A percentile compares a stretch with the other conserved stretches of the same genome.
These are phyloP conservation scores for Candida glucosophila DNA, from an alignment of 1,139 yeast species.

Conservation along the genomic window DNA sequence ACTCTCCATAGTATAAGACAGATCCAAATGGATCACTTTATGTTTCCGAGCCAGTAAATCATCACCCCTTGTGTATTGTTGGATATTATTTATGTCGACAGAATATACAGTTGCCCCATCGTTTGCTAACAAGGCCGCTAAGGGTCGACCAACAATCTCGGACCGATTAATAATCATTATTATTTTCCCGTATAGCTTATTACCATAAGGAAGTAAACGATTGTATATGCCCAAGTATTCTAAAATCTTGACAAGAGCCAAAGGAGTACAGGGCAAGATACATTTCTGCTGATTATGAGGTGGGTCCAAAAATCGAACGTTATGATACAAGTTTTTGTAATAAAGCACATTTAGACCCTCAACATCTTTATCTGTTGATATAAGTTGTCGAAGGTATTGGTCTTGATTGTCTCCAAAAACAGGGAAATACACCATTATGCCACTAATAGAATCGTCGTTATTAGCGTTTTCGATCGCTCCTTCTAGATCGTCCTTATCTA, in stretches of 20 bases:
- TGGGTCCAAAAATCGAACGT: conserved; percentile 73
- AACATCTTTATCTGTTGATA: conserved; percentile 81
- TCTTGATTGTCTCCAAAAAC: conserved; percentile 94
- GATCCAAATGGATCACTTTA: conserved; percentile 64
- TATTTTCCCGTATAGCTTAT: conserved; percentile 87
- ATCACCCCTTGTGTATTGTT: conserved; percentile 89
- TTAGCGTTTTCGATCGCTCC: conserved; percentile 78
- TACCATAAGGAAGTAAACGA: conserved; percentile 73
- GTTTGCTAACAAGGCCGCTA: conserved; percentile 91
- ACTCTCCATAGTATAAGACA: conserved; percentile 43
- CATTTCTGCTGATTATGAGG: conserved; percentile 63
- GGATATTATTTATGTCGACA: conserved; percentile 79
- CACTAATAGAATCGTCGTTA: conserved; percentile 66
- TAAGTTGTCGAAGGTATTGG: conserved; percentile 88
- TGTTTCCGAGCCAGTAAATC: conserved; percentile 78
- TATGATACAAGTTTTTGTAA: conserved; percentile 91
- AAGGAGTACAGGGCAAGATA: conserved; percentile 90
- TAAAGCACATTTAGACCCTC: conserved; percentile 90
- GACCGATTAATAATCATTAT: conserved; percentile 85
- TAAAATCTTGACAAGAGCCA: conserved; percentile 87
- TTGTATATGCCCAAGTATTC: conserved; percentile 89
- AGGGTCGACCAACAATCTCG: conserved; percentile 94
- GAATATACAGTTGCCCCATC: conserved; percentile 97
- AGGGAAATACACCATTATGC: conserved; percentile 97
- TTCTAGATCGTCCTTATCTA: conserved; percentile 77